Conservation (phyloP, 805 yeast genomes). For the Wickerhamiella parazyma region DNA sequence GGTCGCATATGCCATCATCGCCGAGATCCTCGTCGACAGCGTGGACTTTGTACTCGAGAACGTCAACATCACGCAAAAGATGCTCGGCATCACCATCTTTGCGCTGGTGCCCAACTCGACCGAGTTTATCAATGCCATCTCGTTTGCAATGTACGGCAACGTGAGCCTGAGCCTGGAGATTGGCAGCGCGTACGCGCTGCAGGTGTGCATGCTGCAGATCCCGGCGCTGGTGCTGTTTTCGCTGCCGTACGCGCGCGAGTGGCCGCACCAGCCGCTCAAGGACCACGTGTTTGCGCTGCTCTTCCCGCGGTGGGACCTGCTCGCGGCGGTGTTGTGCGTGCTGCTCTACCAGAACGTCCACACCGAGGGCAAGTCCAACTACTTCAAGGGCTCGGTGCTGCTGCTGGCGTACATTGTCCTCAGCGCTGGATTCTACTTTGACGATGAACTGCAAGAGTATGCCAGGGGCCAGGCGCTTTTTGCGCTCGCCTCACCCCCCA, state of each 20-base stretch:
- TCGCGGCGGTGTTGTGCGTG: slow-evolving; percentile 73
- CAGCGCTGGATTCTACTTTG: slow-evolving; percentile 68
- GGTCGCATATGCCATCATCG: slow-evolving; percentile 76
- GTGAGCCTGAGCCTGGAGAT: slow-evolving; percentile 96
- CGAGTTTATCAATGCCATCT: slow-evolving; percentile 90
- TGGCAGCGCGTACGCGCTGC: slow-evolving; percentile 94
- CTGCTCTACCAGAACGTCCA: slow-evolving; percentile 84
- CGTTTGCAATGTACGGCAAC: slow-evolving; percentile 91
- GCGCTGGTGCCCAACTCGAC: slow-evolving; percentile 96
- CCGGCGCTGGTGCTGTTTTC: slow-evolving; percentile 81
- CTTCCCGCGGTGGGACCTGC: slow-evolving; percentile 91
- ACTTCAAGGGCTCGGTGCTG: slow-evolving; percentile 86
- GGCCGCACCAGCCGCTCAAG: slow-evolving; percentile 18
- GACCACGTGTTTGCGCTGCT: slow-evolving; percentile 51
- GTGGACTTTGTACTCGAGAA: slow-evolving; percentile 73
- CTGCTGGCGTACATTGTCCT: slow-evolving; percentile 65
- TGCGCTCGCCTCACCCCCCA: too few relatives aligned
- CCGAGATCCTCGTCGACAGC: slow-evolving; percentile 84
- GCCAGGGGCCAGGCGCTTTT: too few relatives aligned
- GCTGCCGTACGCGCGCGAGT: slow-evolving; percentile 25
- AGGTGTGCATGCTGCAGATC: slow-evolving; percentile 84
- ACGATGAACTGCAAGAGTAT: slow-evolving; percentile 21
- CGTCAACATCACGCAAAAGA: slow-evolving; percentile 78
- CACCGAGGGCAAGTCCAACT: slow-evolving; percentile 93
- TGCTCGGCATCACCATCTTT: slow-evolving; percentile 84